Percentiles rank a stretch among this genome's conserved stretches.
These are phyloP conservation scores for Podaxis sp. DNA, from an alignment of 768 basidiomycete species.

Conservation along the genomic window DNA sequence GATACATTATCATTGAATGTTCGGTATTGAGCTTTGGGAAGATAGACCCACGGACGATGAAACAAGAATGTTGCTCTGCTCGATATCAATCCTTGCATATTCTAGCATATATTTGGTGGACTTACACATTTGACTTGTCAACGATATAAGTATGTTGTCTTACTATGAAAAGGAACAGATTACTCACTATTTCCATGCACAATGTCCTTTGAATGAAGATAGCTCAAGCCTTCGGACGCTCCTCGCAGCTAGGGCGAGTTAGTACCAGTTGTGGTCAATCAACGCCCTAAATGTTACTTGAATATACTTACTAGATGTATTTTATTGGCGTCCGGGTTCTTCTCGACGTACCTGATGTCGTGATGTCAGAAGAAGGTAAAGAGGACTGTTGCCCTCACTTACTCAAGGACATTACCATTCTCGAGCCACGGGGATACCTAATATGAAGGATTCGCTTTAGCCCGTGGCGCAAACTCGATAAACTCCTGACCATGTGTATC, in stretches of 20 bases:
- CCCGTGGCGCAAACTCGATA: neutral
- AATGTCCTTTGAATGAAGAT: neutral
- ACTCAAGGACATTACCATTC: slow-evolving; percentile 1
- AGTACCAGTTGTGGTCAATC: neutral
- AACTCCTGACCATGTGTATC: neutral
- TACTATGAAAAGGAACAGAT: neutral
- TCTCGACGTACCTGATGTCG: neutral
- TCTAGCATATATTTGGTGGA: neutral
- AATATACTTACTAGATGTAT: neutral
- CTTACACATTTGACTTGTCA: slow-evolving; percentile 8
- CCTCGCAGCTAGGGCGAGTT: neutral
- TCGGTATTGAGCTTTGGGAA: neutral
- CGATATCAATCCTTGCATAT: neutral
- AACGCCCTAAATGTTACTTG: neutral
- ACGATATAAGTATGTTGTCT: neutral
- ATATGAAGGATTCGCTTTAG: neutral
- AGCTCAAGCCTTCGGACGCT: neutral
- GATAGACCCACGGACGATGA: neutral
- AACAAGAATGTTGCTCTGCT: slow-evolving; percentile 1
- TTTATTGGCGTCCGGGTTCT: neutral
- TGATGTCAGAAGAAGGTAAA: neutral
- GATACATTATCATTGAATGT: neutral
- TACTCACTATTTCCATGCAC: slow-evolving; percentile 1
- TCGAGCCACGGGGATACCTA: slow-evolving; percentile 1
- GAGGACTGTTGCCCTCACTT: neutral